These are phyloP conservation scores for Euphorbia tirucalli DNA, from an alignment of 345 rosid genomes.

Conservation along the genomic window DNA sequence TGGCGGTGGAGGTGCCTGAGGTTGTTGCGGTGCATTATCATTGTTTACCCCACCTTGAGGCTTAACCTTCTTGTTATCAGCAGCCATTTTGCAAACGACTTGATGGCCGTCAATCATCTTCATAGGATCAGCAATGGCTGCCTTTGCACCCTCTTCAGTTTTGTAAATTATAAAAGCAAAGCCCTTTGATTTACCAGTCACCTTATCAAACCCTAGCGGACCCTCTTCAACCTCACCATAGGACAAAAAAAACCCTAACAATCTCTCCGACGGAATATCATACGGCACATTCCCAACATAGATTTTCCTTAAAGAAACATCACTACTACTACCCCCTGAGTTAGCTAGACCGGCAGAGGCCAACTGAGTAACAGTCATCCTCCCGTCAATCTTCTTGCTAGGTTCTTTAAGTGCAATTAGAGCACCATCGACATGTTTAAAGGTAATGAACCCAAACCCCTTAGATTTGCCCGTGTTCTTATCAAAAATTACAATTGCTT, in stretches of 20 bases:
- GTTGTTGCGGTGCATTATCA: constrained; percentile 4
- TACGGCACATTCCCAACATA: constrained; percentile 40
- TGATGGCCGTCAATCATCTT: constrained; percentile 44
- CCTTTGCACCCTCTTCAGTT: constrained; percentile 41
- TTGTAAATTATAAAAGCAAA: constrained; percentile 44
- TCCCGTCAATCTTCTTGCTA: constrained; percentile 44
- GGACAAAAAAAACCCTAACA: constrained; percentile 29
- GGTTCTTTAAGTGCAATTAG: constrained; percentile 30
- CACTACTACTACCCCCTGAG: constrained; percentile 8
- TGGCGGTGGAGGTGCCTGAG: constrained; percentile 7
- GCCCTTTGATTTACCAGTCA: constrained; percentile 41
- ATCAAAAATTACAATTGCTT: constrained; percentile 32
- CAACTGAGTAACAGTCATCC: constrained; percentile 34
- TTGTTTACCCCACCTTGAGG: constrained; percentile 2
- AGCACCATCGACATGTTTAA: constrained; percentile 31
- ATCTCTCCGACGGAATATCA: constrained; percentile 33
- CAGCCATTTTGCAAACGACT: constrained; percentile 33
- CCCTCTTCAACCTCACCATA: constrained; percentile 51
- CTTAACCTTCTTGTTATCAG: constrained; percentile 30
- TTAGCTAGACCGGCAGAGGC: constrained; percentile 29
- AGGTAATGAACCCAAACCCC: constrained; percentile 32
- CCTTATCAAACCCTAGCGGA: constrained; percentile 46
- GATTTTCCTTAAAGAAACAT: constrained; percentile 36
- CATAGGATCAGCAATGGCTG: constrained; percentile 35
- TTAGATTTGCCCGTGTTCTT: constrained; percentile 34